Evolutionary conservation across 108 stramenopile genomes (phyloP).

Genomic region (Nannochloropsis oceanica): DNA sequence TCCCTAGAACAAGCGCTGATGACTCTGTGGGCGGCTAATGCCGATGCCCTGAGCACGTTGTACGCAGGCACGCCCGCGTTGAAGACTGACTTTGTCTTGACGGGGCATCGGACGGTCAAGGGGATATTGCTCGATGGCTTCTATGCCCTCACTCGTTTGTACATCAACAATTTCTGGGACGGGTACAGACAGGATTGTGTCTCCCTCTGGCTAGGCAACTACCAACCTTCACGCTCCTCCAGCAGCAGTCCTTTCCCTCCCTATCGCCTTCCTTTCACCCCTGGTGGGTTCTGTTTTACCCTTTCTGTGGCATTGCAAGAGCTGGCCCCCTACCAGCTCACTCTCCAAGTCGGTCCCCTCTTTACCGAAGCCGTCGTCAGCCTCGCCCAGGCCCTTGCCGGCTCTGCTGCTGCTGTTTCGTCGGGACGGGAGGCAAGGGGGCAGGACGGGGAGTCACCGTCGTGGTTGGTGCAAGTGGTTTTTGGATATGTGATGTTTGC

Average conservation of each 20-base stretch:
- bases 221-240: neutral
- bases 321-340: neutral
- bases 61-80: slow-evolving; percentile 88
- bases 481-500: neutral
- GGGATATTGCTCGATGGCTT: slow-evolving; percentile 80
- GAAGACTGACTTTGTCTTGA: slow-evolving; percentile 83
- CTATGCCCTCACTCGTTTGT: slow-evolving; percentile 44
- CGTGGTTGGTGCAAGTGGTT: neutral
- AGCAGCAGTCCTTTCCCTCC: neutral
- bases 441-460: neutral
- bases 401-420: neutral
- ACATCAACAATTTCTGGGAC: slow-evolving; percentile 86
- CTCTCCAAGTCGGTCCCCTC: neutral
- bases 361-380: neutral
- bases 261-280: neutral
- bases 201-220: neutral
- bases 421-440: neutral
- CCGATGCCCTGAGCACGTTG: slow-evolving; percentile 11
- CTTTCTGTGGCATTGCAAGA: neutral
- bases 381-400: neutral
- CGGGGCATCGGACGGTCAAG: slow-evolving; percentile 47
- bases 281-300: neutral
- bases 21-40: neutral
- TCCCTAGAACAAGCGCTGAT: neutral
- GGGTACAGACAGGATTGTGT: neutral